These are phyloP conservation scores for Cladophialophora chaetospira DNA, from an alignment of 2,329 filamentous ascomycete species.

Conservation along the genomic window DNA sequence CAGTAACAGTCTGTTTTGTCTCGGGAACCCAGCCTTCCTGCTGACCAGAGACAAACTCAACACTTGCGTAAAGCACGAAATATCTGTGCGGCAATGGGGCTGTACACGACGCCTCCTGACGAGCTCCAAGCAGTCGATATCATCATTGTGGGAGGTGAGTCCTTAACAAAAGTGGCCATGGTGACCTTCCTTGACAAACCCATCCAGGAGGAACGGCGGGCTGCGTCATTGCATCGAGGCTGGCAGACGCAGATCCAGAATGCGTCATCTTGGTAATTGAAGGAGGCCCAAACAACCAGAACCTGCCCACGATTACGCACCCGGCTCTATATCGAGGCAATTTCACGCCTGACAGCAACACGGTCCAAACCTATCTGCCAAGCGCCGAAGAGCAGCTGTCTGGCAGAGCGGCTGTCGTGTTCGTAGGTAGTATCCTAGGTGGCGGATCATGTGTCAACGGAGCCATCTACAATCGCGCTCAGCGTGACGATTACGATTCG, in stretches of 20 bases:
- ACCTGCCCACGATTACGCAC: conserved; percentile 53
- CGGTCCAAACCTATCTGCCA: conserved; percentile 57
- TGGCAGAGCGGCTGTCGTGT: conserved; percentile 40
- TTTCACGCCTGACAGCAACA: conserved; percentile 52
- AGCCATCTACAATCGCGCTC: conserved; percentile 52
- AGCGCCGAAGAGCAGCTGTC: conserved; percentile 44
- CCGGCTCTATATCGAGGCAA: conserved; percentile 55
- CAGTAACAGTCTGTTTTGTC: no score
- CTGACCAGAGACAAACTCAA: no score
- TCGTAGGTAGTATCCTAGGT: conserved; percentile 57
- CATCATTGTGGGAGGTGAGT: conserved; percentile 52
- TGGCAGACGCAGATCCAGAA: conserved; percentile 54
- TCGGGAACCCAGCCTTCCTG: no score
- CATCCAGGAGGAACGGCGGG: conserved; percentile 50
- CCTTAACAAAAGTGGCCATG: not conserved
- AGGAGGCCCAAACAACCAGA: conserved; percentile 55
- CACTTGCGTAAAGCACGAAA: no score
- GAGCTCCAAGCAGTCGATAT: conserved; percentile 50
- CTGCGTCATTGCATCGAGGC: conserved; percentile 53
- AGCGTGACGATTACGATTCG: conserved; percentile 45
- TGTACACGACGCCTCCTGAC: conserved; percentile 16
- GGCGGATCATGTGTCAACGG: conserved; percentile 64
- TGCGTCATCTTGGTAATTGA: conserved; percentile 58
- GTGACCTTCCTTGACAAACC: not conserved
- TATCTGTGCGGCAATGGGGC: no score